Evolutionary conservation across 2,329 filamentous ascomycete genomes (phyloP).

Genomic region (Clonostachys rhizophaga): DNA sequence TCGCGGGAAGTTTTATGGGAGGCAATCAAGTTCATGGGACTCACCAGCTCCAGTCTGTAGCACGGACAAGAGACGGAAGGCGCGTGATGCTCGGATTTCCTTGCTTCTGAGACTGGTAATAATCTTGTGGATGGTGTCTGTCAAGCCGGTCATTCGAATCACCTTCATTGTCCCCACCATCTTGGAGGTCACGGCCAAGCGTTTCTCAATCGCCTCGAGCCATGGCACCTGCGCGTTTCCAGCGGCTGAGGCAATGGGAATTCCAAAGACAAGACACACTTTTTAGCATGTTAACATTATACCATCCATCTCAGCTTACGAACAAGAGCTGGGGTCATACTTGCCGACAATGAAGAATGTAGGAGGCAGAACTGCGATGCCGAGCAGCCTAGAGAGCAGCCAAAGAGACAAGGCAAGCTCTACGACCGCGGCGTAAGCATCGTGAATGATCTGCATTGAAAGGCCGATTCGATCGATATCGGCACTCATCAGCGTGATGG

Average conservation of each 20-base stretch:
- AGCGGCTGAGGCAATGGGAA: too few relatives aligned
- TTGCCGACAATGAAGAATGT: constrained; percentile 22
- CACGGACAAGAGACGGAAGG: too few relatives aligned
- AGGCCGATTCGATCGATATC: constrained; percentile 16
- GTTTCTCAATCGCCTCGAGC: constrained; percentile 19
- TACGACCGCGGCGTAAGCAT: constrained; percentile 12
- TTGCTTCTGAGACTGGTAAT: too few relatives aligned
- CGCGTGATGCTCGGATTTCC: too few relatives aligned
- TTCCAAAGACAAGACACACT: too few relatives aligned
- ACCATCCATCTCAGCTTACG: too few relatives aligned
- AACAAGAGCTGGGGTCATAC: neutral
- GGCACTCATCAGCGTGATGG: constrained; percentile 17
- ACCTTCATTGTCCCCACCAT: constrained; percentile 21
- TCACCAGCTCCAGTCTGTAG: too few relatives aligned
- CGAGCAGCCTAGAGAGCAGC: constrained; percentile 26
- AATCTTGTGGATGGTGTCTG: constrained; percentile 5
- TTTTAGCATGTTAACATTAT: too few relatives aligned
- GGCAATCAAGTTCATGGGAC: too few relatives aligned
- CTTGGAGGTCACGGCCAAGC: constrained; percentile 15
- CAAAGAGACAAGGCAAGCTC: constrained; percentile 17
- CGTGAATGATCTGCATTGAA: constrained; percentile 10
- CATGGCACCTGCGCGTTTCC: constrained; percentile 9
- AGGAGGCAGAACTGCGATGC: constrained; percentile 36
- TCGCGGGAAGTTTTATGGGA: too few relatives aligned
- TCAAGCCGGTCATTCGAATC: constrained; percentile 22